phyloP scores from a whole-genome alignment of 1,139 yeast genomes.

The Blastobotrys apis region DNA sequence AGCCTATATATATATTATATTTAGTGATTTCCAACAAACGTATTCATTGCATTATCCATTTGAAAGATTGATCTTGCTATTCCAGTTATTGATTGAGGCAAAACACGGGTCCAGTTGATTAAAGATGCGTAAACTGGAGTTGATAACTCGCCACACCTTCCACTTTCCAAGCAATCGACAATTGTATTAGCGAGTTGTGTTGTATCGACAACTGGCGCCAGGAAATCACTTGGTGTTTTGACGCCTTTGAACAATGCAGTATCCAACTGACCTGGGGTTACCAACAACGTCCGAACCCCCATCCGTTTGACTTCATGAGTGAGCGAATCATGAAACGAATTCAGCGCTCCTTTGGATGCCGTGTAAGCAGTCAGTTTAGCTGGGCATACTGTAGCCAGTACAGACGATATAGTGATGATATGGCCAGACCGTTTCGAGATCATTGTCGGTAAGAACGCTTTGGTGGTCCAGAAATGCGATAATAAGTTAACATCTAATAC shows the following conservation, averaged over 20 bases:
- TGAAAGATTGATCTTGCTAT: constrained; percentile 52
- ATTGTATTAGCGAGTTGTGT: constrained; percentile 54
- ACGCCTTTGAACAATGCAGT: constrained; percentile 68
- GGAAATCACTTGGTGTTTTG: constrained; percentile 57
- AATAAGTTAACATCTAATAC: constrained; percentile 54
- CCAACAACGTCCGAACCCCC: constrained; percentile 65
- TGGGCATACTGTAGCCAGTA: constrained; percentile 70
- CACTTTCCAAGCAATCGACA: constrained; percentile 50
- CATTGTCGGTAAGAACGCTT: constrained; percentile 39
- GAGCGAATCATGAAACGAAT: constrained; percentile 73
- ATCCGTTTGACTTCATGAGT: constrained; percentile 53
- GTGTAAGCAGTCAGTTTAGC: constrained; percentile 67
- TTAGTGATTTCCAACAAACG: constrained; percentile 5
- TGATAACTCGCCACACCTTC: constrained; percentile 62
- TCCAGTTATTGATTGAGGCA: constrained; percentile 70
- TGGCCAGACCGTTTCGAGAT: constrained; percentile 39
- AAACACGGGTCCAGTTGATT: constrained; percentile 57
- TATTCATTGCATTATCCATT: constrained; percentile 45
- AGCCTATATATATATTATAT: neutral
- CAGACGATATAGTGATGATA: constrained; percentile 55
- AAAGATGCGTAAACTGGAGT: constrained; percentile 69
- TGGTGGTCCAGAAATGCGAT: constrained; percentile 51
- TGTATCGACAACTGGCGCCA: constrained; percentile 78
- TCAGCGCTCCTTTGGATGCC: constrained; percentile 78
- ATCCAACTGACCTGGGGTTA: constrained; percentile 79